Conservation (phyloP, 768 basidiomycete genomes). For the Phaeotremella skinneri region DNA sequence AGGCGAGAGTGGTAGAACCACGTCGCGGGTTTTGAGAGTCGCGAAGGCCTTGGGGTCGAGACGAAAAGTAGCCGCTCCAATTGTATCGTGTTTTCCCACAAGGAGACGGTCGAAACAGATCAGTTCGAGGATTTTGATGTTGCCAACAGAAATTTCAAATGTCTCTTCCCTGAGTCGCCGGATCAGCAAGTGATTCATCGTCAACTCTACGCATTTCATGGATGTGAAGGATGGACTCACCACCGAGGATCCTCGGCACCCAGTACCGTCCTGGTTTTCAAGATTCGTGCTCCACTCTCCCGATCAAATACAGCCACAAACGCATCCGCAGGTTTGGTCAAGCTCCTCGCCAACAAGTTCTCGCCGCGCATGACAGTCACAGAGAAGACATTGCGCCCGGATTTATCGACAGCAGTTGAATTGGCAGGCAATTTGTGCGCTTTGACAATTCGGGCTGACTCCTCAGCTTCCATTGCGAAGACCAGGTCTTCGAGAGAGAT, state of each 20-base stretch:
- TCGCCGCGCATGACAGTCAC: slow-evolving; percentile 43
- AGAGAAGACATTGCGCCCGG: slow-evolving; percentile 36
- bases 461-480: slow-evolving; percentile 48
- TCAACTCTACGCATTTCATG: not conserved
- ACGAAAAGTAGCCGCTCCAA: slow-evolving; percentile 43
- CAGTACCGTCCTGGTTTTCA: slow-evolving; percentile 47
- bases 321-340: slow-evolving; percentile 40
- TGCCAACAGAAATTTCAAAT: slow-evolving; percentile 40
- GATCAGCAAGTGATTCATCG: not conserved
- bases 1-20: slow-evolving; percentile 43
- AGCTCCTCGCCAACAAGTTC: slow-evolving; percentile 36
- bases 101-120: slow-evolving; percentile 45
- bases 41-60: slow-evolving; percentile 41
- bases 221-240: slow-evolving; percentile 23
- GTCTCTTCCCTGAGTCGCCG: slow-evolving; percentile 40
- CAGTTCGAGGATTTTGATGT: slow-evolving; percentile 38
- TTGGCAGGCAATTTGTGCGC: slow-evolving; percentile 17
- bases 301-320: slow-evolving; percentile 42
- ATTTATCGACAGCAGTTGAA: not conserved
- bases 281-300: slow-evolving; percentile 33
- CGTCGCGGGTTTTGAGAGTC: slow-evolving; percentile 28
- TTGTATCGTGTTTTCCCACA: slow-evolving; percentile 50
- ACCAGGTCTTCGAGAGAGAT: slow-evolving; percentile 43
- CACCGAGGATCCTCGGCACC: slow-evolving; percentile 47
- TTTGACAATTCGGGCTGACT: slow-evolving; percentile 43